Base-by-base conservation (phyloP, 2,329 filamentous ascomycete genomes). In the Scolecobasidium constrictum region DNA sequence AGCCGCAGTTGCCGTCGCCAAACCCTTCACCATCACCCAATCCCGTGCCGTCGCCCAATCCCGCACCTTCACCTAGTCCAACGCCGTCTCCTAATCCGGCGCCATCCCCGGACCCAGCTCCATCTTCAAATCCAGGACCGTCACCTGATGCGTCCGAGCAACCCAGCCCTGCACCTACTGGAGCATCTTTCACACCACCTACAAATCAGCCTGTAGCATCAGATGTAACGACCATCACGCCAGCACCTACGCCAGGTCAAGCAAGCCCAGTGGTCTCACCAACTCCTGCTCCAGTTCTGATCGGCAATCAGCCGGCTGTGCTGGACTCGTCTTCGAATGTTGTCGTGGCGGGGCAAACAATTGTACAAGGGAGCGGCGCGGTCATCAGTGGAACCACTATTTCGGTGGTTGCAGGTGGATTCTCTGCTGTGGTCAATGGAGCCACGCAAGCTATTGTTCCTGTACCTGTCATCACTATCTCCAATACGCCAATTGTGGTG, bases 331-430 rank as follows among this genome's bases (percentile, higher is more conserved):
- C 9, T 7, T 31, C 26, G 26, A 31, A 31, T n/a, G 38, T 47
- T 17, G 26, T 17, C 35, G 12, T 48, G 19, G 39, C 39, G 18
- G 46, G 43, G 5, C 17, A 36, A 18, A 46, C 39, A 3, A 40
- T 49, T 5, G 18, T 35, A 13, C 42, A 46, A 12, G 47, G 47
- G 12, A 45, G 47, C 7, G 7, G n/a, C 15, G 40, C 22, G 16
- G 22, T 38, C 28, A 28, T 42, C 9, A 9, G n/a, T 5, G 37
- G 37, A 15, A 46, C 20, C n/a, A 46, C 35, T 15, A 18, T 19
- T 31, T 23, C 17, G 16, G 7, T 44, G 6, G 21, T 19, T 12
- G 18, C 34, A 15, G 23, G 22, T n/a, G 42, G 42, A n/a, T 26
- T 9, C 15, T n/a, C 19, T 11, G 42, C 23, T 34, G 21, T 40